Evolutionary conservation across 345 rosid genomes (phyloP).

Genomic region (Acer saccharum): DNA sequence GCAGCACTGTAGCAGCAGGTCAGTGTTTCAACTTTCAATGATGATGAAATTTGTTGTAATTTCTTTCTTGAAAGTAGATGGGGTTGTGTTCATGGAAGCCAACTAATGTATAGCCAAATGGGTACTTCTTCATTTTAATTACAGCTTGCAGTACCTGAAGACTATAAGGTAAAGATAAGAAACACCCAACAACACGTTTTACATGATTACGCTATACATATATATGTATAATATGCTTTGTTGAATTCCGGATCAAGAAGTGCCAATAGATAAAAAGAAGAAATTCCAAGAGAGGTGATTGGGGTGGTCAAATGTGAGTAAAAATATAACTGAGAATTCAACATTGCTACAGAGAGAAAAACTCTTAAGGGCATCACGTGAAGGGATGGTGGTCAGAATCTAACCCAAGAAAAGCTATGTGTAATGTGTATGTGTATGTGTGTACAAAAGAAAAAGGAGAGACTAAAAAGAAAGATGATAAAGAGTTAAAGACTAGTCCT

Average conservation of each 20-base stretch:
- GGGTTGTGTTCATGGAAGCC: not conserved
- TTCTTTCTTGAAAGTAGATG: not conserved
- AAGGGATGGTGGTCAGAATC: conserved; percentile 35
- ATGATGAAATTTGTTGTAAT: not conserved
- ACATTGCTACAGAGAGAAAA: conserved; percentile 35
- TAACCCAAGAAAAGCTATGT: conserved; percentile 24
- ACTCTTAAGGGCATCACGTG: conserved; percentile 45
- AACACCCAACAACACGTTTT: conserved; percentile 22
- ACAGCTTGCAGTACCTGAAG: not conserved
- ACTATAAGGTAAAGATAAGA: conserved; percentile 12
- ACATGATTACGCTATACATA: conserved; percentile 19
- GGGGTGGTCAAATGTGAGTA: conserved; percentile 32
- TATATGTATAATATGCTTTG: not conserved
- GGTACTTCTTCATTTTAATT: not conserved
- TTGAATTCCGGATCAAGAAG: conserved; percentile 13
- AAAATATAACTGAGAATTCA: conserved; percentile 28
- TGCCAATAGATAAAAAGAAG: not conserved
- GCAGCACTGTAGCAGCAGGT: no score
- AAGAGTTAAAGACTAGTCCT: not conserved
- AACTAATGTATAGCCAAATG: not conserved
- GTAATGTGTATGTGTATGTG: not conserved
- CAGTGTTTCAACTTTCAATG: no score
- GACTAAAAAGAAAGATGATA: not conserved
- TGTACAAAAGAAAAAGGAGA: not conserved
- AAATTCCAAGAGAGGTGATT: not conserved